phyloP scores from a whole-genome alignment of 2,329 filamentous ascomycete species.

The Colletotrichum filicis region DNA sequence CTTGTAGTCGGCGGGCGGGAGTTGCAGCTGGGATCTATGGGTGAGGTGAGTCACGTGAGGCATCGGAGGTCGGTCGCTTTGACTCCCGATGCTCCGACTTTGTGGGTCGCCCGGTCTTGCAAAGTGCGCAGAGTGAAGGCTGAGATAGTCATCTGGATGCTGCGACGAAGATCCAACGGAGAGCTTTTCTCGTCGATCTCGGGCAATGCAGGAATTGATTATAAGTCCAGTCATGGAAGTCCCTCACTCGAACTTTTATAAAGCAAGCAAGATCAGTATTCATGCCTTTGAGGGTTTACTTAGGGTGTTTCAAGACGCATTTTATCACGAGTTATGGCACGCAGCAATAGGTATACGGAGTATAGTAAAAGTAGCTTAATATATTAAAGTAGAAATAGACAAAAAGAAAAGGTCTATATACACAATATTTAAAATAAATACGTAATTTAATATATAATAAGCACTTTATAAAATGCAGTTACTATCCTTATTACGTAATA shows the following conservation, averaged over 20 bases:
- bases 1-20: neutral
- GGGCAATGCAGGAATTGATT: neutral
- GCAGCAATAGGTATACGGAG: no score
- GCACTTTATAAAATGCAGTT: no score
- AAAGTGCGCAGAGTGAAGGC: no score
- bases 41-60: neutral
- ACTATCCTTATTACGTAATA: no score
- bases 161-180: neutral
- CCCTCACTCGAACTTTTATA: neutral
- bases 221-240: neutral
- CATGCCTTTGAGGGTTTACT: conserved; percentile 8
- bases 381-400: no score
- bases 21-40: neutral
- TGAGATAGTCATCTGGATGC: neutral
- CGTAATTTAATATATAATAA: no score
- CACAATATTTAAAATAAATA: no score
- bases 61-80: neutral
- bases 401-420: no score
- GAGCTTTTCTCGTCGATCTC: neutral
- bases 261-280: neutral
- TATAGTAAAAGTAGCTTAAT: no score
- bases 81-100: neutral
- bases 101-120: neutral
- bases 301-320: conserved; percentile 13
- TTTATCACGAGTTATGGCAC: no score